These are phyloP conservation scores for barley (Hordeum vulgare) DNA, from an alignment of 176 grass and related monocot genomes.

Conservation along the genomic window MorexV3_pseudomolecules_assembly NC_058523.1:358923699-358924198, in stretches of 20 bases:
- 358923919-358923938: too few species aligned
- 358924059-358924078: neutral
- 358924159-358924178: neutral
- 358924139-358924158: neutral
- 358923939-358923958: neutral
- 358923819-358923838: too few species aligned
- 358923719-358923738: too few species aligned
- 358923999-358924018: neutral
- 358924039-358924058: neutral
- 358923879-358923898: too few species aligned
- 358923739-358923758: too few species aligned
- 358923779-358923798: too few species aligned
- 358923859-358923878: too few species aligned
- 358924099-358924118: neutral
- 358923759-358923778: too few species aligned
- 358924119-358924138: neutral
- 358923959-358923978: neutral
- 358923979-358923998: neutral
- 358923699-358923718: too few species aligned
- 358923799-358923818: too few species aligned
- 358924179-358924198: neutral
- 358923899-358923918: too few species aligned
- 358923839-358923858: too few species aligned
- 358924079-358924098: neutral
- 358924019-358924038: neutral